Evolutionary conservation across 129 eudicot species (phyloP), one percentile per base, ranked within the genome.

Genomic region (Ambrosia trifida): DNA sequence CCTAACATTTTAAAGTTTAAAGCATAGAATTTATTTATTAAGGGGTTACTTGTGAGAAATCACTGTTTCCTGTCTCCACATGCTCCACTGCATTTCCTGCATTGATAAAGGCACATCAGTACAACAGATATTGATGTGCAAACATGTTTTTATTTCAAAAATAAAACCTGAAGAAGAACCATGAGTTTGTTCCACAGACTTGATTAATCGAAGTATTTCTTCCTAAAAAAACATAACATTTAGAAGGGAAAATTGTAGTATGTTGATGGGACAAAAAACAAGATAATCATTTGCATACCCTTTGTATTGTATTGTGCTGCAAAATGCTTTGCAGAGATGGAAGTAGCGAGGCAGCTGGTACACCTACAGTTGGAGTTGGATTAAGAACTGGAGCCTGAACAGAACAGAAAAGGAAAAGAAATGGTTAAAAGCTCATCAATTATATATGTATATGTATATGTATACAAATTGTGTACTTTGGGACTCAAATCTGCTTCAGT

Each of bases 271-370:
- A 38, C 31, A 30, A 40, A 40, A 66, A 50, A 68, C 68, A 68
- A 63, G 53, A 53, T 68, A 32, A 72, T 47, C 4, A 81, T 36
- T 35, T 68, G 60, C 74, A 61, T 89, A 92, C 98, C 83, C 86
- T 81, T 83, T 89, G 91, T 80, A 66, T 24, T 11, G 68, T 67
- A 65, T 86, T 92, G 64, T 92, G 96, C 77, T 92, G 98, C 74
- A 92, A 76, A 51, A 92, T 86, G 53, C 54, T 81, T 65, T 89
- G 96, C 80, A 92, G 75, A 50, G 90, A 85, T 57, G 91, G 96
- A 79, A 92, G 89, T 56, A 92, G 56, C 36, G 88, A 76, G 72
- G 86, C 72, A 70, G 88, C 88, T 49, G 89, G 58, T 72, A 84
- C 54, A 62, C 71, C 66, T 63, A 86, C 64, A 81, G 69, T 84